Percentiles rank a stretch among this genome's conserved stretches.
These are phyloP conservation scores for Haematococcus sp. DNA, from an alignment of 139 green algal genomes.

Conservation along the genomic window DNA sequence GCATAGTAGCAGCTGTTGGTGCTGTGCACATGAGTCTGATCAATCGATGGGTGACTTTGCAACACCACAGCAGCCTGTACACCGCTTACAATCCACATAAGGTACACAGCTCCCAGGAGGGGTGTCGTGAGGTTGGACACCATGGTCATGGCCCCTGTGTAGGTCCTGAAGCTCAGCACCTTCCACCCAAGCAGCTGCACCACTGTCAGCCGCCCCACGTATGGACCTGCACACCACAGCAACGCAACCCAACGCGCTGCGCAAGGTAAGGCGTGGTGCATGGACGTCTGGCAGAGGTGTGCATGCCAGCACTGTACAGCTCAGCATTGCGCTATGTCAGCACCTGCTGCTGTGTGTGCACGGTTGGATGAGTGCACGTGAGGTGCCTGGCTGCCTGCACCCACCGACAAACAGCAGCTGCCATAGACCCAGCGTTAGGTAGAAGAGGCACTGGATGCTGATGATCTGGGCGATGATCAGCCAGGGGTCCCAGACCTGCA, in stretches of 20 bases:
- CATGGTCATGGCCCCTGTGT: constrained; percentile 56
- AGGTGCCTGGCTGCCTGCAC: too few species aligned
- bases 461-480: constrained; percentile 83
- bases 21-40: too few species aligned
- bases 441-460: constrained; percentile 79
- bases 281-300: too few species aligned
- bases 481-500: constrained; percentile 70
- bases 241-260: too few species aligned
- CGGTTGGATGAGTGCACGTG: too few species aligned
- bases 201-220: constrained; percentile 46
- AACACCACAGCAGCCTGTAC: too few species aligned
- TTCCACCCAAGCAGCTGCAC: constrained; percentile 64
- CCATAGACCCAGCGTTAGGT: constrained; percentile 67
- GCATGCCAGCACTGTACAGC: too few species aligned
- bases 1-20: too few species aligned
- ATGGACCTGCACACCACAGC: constrained; percentile 58
- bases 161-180: constrained; percentile 42
- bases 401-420: constrained; percentile 68
- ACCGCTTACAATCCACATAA: constrained; percentile 58
- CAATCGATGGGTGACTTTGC: too few species aligned
- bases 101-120: constrained; percentile 38
- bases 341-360: too few species aligned
- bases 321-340: too few species aligned
- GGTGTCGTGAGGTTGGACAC: constrained; percentile 55
- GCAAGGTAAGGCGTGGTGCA: too few species aligned